Evolutionary conservation across 192 early-diverging fungal genomes (phyloP).

Genomic region (Coemansia biformis): DNA sequence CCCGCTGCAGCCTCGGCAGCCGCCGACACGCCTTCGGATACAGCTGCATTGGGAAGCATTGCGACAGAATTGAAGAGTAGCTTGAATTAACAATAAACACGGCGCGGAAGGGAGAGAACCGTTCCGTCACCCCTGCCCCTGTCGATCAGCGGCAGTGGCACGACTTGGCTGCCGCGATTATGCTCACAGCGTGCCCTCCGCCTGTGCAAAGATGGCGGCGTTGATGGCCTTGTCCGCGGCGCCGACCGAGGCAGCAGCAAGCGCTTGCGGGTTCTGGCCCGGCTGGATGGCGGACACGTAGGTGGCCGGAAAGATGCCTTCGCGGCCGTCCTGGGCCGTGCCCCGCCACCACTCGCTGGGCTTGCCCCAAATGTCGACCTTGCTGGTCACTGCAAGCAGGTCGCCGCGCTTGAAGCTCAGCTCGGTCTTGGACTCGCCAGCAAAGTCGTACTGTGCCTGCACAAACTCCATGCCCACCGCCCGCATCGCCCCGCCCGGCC

Average conservation of each 20-base stretch:
- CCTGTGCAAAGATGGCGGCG: conserved; percentile 24
- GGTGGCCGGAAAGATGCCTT: conserved; percentile 87
- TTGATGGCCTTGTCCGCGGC: conserved; percentile 25
- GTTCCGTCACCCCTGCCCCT: no score
- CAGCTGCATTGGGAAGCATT: no score
- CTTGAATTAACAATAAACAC: no score
- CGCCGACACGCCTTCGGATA: no score
- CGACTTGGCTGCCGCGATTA: not conserved
- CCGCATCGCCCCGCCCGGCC: conserved; percentile 33
- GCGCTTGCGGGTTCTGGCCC: conserved; percentile 59
- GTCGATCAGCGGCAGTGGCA: not conserved
- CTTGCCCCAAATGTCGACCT: conserved; percentile 70
- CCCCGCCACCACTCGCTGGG: conserved; percentile 91
- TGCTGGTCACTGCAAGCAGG: conserved; percentile 81
- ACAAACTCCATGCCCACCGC: conserved; percentile 74
- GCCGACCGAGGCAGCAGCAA: conserved; percentile 30
- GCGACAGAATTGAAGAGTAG: no score
- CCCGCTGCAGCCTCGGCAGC: no score
- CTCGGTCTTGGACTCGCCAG: conserved; percentile 68
- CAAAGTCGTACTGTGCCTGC: conserved; percentile 83
- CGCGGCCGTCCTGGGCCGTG: conserved; percentile 67
- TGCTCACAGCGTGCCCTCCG: conserved; percentile 9
- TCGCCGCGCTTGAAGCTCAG: conserved; percentile 81
- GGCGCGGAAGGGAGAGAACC: no score
- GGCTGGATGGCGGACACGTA: conserved; percentile 78